Conservation (phyloP, 768 basidiomycete genomes). For the Calocybe gangraenosa region DNA sequence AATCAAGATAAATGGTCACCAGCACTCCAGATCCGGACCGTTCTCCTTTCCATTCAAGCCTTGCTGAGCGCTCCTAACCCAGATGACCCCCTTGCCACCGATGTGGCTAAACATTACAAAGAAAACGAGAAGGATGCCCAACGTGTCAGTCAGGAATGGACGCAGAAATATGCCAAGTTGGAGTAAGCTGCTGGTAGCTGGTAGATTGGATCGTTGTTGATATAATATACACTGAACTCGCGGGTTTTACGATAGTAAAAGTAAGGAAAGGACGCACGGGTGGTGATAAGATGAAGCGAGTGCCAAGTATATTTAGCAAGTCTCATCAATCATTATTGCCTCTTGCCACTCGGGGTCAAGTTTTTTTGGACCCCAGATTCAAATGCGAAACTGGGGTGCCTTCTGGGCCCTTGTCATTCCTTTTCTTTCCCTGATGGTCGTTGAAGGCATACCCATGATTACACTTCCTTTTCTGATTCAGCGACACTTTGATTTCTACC, state of each 20-base stretch:
- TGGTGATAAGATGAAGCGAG: constrained; percentile 13
- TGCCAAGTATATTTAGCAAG: constrained; percentile 16
- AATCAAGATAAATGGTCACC: constrained; percentile 96
- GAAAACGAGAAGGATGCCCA: constrained; percentile 94
- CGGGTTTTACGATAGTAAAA: too few species aligned
- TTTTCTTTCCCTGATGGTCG: constrained; percentile 18
- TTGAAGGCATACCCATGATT: constrained; percentile 12
- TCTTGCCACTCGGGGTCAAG: constrained; percentile 10
- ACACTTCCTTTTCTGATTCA: constrained; percentile 4
- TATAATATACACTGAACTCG: too few species aligned
- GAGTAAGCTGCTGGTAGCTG: constrained; percentile 6
- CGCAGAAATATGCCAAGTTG: constrained; percentile 70
- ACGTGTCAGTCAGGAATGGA: constrained; percentile 93
- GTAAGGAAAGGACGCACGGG: too few species aligned
- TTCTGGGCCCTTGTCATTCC: constrained; percentile 11
- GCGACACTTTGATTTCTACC: constrained; percentile 4
- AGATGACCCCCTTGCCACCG: constrained; percentile 90
- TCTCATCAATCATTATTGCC: constrained; percentile 14
- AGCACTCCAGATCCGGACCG: constrained; percentile 96
- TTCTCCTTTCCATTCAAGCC: constrained; percentile 96
- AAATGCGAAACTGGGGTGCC: constrained; percentile 15
- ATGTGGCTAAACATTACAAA: constrained; percentile 98
- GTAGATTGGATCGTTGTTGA: too few species aligned
- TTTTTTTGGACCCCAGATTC: constrained; percentile 25
- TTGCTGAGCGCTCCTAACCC: constrained; percentile 95